A percentile compares a stretch with the other conserved stretches of the same genome.
Evolutionary conservation across 495 filamentous ascomycete species (phyloP).

Genomic region (Trichodelitschia bisporula): DNA sequence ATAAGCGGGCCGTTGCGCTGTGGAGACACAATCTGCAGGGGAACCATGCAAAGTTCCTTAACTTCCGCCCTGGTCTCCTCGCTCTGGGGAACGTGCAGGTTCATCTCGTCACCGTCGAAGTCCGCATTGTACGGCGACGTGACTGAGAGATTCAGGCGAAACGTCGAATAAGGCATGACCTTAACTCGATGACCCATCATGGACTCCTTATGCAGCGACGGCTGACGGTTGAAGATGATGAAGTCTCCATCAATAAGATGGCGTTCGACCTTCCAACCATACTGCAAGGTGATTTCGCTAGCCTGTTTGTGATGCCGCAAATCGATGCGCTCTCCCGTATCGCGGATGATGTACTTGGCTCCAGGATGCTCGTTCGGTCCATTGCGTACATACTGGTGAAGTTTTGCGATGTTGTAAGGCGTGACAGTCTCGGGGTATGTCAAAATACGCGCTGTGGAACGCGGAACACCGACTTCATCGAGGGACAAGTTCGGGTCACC

Average conservation of each 20-base stretch:
- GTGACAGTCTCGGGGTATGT: constrained; percentile 97
- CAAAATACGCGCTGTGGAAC: constrained; percentile 64
- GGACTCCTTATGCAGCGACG: constrained; percentile 95
- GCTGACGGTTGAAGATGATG: constrained; percentile 98
- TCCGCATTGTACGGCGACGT: constrained; percentile 98
- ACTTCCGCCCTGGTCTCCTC: constrained; percentile 92
- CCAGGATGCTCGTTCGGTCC: constrained; percentile 88
- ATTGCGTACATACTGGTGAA: constrained; percentile 70
- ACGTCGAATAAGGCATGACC: constrained; percentile 98
- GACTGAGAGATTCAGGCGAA: constrained; percentile 88
- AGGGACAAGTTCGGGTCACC: constrained; percentile 90
- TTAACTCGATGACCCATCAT: constrained; percentile 99
- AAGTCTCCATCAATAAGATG: constrained; percentile 89
- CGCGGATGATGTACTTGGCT: constrained; percentile 81
- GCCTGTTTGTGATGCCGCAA: constrained; percentile 73
- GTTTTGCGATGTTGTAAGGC: constrained; percentile 84
- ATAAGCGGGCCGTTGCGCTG: constrained; percentile 93
- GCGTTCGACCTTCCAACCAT: constrained; percentile 95
- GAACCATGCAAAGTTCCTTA: constrained; percentile 81
- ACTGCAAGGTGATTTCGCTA: constrained; percentile 58
- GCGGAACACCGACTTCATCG: constrained; percentile 87
- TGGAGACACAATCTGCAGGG: constrained; percentile 89
- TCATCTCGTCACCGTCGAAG: constrained; percentile 99
- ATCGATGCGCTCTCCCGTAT: constrained; percentile 81
- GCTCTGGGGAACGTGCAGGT: constrained; percentile 91